A percentile compares a stretch with the other conserved stretches of the same genome.
phyloP scores from a whole-genome alignment of 257 asterid species.

The Fraxinus cuspidata region DNA sequence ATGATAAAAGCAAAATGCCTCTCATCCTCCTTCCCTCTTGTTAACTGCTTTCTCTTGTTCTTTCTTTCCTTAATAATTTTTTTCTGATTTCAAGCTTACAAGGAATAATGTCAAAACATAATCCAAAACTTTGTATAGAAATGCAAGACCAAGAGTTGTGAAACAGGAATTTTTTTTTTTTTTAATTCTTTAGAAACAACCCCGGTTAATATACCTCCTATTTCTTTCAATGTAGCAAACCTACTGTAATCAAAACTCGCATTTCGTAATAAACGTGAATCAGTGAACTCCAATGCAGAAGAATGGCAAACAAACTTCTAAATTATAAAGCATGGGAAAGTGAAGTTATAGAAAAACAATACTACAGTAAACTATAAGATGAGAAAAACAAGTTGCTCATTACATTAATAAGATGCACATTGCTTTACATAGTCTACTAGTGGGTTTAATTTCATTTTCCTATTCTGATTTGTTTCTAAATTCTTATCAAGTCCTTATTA shows the following conservation, averaged over 20 bases:
- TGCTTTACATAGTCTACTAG: not conserved
- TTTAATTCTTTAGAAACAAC: not conserved
- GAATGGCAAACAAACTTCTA: not conserved
- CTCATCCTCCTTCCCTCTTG: conserved; percentile 6
- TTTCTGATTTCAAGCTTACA: not conserved
- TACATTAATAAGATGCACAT: not conserved
- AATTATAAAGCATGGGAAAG: not conserved
- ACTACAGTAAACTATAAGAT: not conserved
- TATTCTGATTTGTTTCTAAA: not conserved
- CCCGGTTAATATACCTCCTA: not conserved
- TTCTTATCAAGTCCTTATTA: not conserved
- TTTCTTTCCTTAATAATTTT: not conserved
- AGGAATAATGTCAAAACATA: not conserved
- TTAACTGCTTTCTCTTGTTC: conserved; percentile 1
- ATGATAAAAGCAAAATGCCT: conserved; percentile 4
- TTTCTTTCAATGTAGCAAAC: not conserved
- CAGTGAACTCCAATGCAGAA: not conserved
- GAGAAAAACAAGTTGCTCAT: not conserved
- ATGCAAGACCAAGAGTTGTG: not conserved
- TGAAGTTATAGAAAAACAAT: not conserved
- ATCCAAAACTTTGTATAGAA: not conserved
- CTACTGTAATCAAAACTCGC: not conserved
- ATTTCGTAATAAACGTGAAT: not conserved
- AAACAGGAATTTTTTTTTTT: not conserved
- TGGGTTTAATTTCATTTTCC: not conserved